These are phyloP conservation scores for Aschersonia sp. DNA, from an alignment of 2,329 filamentous ascomycete genomes.

Conservation along the genomic window DNA sequence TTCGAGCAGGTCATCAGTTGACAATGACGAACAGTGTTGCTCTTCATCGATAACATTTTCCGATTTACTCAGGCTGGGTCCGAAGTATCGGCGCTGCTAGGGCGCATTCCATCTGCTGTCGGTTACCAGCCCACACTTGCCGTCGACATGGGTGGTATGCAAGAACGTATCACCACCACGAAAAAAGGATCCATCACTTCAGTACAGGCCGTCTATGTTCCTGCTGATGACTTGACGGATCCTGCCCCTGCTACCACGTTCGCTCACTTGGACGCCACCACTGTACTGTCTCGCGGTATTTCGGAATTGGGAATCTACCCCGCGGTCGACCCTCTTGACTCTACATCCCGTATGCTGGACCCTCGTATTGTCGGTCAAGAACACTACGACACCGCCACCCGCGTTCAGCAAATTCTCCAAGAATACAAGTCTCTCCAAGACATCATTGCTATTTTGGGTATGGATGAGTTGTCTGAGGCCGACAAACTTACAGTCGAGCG, in stretches of 20 bases:
- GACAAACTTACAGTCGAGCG: conserved; percentile 99
- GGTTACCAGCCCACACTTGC: conserved; percentile 98
- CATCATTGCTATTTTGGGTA: conserved; percentile 99
- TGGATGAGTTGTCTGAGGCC: conserved; percentile 98
- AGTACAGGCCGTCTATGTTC: conserved; percentile 99
- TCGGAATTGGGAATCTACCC: conserved; percentile 99
- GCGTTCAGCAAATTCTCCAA: conserved; percentile 98
- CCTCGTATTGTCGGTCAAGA: conserved; percentile 96
- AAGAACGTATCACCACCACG: conserved; percentile 99
- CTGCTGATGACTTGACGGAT: conserved; percentile 99
- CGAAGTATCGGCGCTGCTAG: conserved; percentile 96
- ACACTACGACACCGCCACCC: conserved; percentile 88
- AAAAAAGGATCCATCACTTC: conserved; percentile 99
- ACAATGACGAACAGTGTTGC: conserved; percentile 49
- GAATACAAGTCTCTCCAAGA: conserved; percentile 99
- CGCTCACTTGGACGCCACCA: conserved; percentile 99
- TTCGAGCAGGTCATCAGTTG: background rate
- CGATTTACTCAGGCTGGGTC: conserved; percentile 99
- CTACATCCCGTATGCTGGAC: conserved; percentile 98
- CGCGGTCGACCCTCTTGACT: conserved; percentile 98
- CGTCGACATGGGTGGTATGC: conserved; percentile 98
- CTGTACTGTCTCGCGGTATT: conserved; percentile 99
- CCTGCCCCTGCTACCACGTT: conserved; percentile 98
- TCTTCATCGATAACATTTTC: conserved; percentile 99
- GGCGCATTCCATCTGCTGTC: conserved; percentile 99